These are phyloP conservation scores for Annulohypoxylon bovei DNA, from an alignment of 495 filamentous ascomycete genomes.

Conservation along the genomic window DNA sequence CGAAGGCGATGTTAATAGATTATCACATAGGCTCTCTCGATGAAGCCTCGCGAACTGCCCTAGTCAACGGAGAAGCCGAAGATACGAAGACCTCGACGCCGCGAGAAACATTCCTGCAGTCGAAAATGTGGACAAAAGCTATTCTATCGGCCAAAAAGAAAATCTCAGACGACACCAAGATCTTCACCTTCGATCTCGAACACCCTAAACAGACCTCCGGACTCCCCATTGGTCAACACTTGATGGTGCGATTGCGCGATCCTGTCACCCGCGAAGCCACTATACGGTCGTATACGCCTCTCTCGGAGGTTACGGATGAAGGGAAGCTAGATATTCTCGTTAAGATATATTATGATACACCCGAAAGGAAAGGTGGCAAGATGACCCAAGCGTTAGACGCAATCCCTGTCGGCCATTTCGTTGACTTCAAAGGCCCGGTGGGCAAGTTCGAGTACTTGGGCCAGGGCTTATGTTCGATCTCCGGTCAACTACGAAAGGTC, in stretches of 20 bases:
- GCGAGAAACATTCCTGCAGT: conserved; percentile 73
- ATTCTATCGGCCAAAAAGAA: conserved; percentile 70
- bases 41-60: conserved; percentile 61
- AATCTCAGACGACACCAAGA: conserved; percentile 82
- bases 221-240: conserved; percentile 87
- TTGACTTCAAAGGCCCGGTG: conserved; percentile 92
- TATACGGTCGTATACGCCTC: conserved; percentile 89
- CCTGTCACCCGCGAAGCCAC: conserved; percentile 73
- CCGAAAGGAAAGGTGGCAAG: conserved; percentile 70
- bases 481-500: conserved; percentile 66
- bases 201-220: conserved; percentile 76
- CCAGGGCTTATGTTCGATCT: conserved; percentile 69
- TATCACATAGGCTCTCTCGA: conserved; percentile 89
- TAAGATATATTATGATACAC: conserved; percentile 82
- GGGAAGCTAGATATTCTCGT: conserved; percentile 80
- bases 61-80: conserved; percentile 50
- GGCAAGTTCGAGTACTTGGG: conserved; percentile 88
- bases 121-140: conserved; percentile 75
- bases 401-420: conserved; percentile 71
- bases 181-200: conserved; percentile 85
- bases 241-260: conserved; percentile 85
- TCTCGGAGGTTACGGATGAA: conserved; percentile 68
- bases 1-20: conserved; percentile 87
- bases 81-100: conserved; percentile 40
- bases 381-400: conserved; percentile 87